Percentiles rank a stretch among this genome's conserved stretches.
These are phyloP conservation scores for Plantago major DNA, from an alignment of 257 asterid species.

Conservation along the genomic window DNA sequence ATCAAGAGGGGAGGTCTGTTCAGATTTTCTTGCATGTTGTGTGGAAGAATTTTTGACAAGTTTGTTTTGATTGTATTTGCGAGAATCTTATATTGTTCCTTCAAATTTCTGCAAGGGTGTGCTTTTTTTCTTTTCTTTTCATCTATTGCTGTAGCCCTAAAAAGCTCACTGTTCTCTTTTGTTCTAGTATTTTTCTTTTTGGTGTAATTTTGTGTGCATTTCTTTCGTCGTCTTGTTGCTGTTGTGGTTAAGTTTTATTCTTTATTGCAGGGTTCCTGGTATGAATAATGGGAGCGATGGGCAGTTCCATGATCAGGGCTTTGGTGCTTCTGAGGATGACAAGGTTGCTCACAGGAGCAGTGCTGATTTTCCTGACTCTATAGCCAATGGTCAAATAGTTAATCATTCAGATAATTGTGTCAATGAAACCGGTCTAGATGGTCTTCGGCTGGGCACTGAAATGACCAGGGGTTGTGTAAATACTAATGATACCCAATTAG, in stretches of 20 bases:
- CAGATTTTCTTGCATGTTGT: background rate
- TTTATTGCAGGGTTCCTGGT: constrained; percentile 29
- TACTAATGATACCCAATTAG: constrained; percentile 42
- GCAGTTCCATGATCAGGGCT: constrained; percentile 33
- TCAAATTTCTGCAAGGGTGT: background rate
- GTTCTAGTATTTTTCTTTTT: background rate
- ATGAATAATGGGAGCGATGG: constrained; percentile 25
- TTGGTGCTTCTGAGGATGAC: constrained; percentile 31
- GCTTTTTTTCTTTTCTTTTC: background rate
- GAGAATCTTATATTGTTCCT: background rate
- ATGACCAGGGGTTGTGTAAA: constrained; percentile 45
- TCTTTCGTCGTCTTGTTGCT: background rate
- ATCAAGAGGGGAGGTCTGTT: constrained; percentile 58
- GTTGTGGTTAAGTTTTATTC: background rate
- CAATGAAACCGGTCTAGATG: constrained; percentile 34
- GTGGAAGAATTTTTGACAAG: background rate
- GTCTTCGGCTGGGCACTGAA: constrained; percentile 33
- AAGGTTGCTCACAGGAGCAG: constrained; percentile 24
- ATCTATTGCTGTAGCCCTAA: background rate
- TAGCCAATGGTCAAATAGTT: constrained; percentile 28
- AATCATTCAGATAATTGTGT: constrained; percentile 21
- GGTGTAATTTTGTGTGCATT: background rate
- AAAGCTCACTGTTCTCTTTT: background rate
- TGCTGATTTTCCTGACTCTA: constrained; percentile 36
- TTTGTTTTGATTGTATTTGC: background rate